Evolutionary conservation across 1,284 basidiomycete genomes (phyloP).

Genomic region (Microbotryum lychnidis-dioicae): DNA sequence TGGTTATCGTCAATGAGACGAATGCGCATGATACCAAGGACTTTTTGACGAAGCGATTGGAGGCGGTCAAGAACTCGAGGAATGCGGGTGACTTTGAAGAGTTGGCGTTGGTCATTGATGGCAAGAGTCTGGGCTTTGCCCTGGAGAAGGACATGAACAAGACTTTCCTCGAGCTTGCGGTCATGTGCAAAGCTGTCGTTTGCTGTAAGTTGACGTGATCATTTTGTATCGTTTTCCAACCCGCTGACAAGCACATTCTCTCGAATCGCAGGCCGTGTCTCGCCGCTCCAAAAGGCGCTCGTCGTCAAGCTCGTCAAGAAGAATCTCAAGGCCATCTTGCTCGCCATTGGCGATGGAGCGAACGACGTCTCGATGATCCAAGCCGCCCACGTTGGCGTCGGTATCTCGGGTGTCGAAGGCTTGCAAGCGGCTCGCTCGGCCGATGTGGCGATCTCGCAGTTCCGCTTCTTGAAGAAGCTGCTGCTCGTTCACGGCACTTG

Average conservation of each 20-base stretch:
- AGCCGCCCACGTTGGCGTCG: conserved; percentile 74
- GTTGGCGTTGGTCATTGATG: conserved; percentile 90
- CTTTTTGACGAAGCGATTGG: conserved; percentile 76
- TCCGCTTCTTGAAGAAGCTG: conserved; percentile 91
- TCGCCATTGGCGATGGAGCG: conserved; percentile 73
- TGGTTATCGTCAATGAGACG: conserved; percentile 93
- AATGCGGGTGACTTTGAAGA: conserved; percentile 88
- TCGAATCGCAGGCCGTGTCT: conserved; percentile 70
- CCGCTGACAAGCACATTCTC: background rate
- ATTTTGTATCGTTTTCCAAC: background rate
- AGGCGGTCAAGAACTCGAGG: conserved; percentile 85
- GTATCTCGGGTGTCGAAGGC: conserved; percentile 97
- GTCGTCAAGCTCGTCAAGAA: conserved; percentile 99
- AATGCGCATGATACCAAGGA: conserved; percentile 72
- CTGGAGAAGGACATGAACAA: conserved; percentile 86
- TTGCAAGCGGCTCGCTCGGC: conserved; percentile 94
- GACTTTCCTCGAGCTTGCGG: conserved; percentile 85
- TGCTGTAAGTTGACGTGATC: conserved; percentile 61
- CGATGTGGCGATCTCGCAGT: conserved; percentile 96
- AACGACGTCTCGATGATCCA: conserved; percentile 57
- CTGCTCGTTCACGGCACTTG: conserved; percentile 95
- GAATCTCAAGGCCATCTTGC: conserved; percentile 78
- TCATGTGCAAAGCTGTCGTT: conserved; percentile 96
- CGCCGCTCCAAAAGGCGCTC: conserved; percentile 92
- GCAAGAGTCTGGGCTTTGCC: conserved; percentile 86